Evolutionary conservation across 2,329 filamentous ascomycete genomes (phyloP), one percentile per base, ranked within the genome.

Genomic region (Diaporthe sp.): DNA sequence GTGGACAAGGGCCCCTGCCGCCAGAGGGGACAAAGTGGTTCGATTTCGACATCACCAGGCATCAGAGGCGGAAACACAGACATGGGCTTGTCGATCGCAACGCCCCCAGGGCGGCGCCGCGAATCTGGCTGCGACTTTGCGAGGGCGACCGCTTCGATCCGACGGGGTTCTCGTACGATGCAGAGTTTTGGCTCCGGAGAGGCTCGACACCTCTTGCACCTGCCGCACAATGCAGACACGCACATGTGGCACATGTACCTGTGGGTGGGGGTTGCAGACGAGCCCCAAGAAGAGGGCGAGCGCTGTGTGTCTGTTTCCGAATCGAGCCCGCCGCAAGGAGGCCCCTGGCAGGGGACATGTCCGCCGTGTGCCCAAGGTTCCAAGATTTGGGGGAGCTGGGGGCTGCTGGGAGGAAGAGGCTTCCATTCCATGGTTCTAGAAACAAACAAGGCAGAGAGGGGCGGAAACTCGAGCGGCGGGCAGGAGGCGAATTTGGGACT

Each of bases 31-130:
- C 28, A 67, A 73, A 75, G 72, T 76, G 74, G 74, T 68, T 67
- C 65, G 74, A 76, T 76, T 76, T 61, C 42, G 53, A 65, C 74
- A 72, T 76, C 74, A 76, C 72, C 39, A 37, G 63, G 57, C 72
- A 71, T 47, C 31, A 53, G 37, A 75, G 44, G 65, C 67, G 73
- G 57, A 72, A 72, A 75, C 55, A 65, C 55, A 71, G 65, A 68
- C 47, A 25, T 68, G 65, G 63, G 73, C 58, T 75, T 72, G 73
- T 71, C 73, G 73, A 75, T 75, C 73, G 25, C 73, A 42, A 63
- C 31, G 37, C 49, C 31, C 44, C 44, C 60, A 22, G 37, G 65
- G 28, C 47, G 42, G 71, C 58, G 37, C 61, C 55, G 44, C 55
- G 71, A 49, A 72, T 72, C 71, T 61, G 44, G 57, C 31, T 61